Conservation (phyloP, 1,284 basidiomycete species). For the Retiboletus flavoniger region DNA sequence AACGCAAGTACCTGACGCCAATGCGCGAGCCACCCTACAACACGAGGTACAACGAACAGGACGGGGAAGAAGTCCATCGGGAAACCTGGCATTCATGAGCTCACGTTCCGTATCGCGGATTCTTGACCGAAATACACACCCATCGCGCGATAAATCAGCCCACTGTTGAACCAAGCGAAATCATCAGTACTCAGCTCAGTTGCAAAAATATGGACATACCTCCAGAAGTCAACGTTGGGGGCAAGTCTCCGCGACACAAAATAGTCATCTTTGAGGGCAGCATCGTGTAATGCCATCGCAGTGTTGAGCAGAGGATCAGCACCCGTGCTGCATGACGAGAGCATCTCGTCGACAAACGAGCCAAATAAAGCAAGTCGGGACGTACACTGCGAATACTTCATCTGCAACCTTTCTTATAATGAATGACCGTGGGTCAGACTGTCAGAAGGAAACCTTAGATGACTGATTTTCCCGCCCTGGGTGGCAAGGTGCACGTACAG, state of each 20-base stretch:
- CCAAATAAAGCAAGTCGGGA: neutral
- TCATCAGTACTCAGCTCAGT: neutral
- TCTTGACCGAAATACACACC: slow-evolving; percentile 44
- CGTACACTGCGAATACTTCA: slow-evolving; percentile 80
- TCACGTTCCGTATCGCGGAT: neutral
- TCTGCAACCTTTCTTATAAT: slow-evolving; percentile 86
- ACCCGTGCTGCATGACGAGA: slow-evolving; percentile 57
- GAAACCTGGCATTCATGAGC: slow-evolving; percentile 56
- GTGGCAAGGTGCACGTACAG: slow-evolving; percentile 45
- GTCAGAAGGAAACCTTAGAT: slow-evolving; percentile 6
- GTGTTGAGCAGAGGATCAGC: slow-evolving; percentile 80
- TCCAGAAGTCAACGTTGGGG: slow-evolving; percentile 86
- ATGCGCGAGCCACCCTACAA: slow-evolving; percentile 87
- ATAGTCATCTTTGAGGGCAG: slow-evolving; percentile 85
- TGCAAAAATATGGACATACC: slow-evolving; percentile 12
- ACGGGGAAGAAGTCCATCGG: slow-evolving; percentile 90
- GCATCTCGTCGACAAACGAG: neutral
- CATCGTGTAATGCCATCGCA: slow-evolving; percentile 83
- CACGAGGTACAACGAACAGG: slow-evolving; percentile 83
- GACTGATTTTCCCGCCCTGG: neutral
- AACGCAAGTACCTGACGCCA: slow-evolving; percentile 65
- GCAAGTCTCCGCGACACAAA: slow-evolving; percentile 74
- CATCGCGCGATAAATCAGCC: slow-evolving; percentile 85
- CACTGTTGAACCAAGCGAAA: slow-evolving; percentile 42
- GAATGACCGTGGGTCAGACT: slow-evolving; percentile 85